Base-by-base conservation (phyloP, 768 basidiomycete species). In the Suillus ampliporus region DNA sequence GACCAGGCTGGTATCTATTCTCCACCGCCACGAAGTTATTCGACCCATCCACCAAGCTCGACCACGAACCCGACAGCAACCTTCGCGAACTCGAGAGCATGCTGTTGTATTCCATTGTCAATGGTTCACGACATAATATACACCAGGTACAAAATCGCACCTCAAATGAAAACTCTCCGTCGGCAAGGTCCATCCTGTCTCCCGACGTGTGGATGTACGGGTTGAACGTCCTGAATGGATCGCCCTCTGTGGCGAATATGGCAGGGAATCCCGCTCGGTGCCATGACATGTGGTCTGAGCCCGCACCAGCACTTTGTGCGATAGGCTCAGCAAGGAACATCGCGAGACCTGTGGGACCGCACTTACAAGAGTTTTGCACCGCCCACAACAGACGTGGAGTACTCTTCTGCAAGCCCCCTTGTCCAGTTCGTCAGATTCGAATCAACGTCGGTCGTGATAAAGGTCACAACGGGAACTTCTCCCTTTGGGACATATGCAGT, bases 81-180 rank as follows among this genome's bases (percentile, higher is more conserved):
- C 73, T 87, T 88, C 28, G 84, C 82, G 67, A 88, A 89, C 71
- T 88, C 83, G 26, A 84, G 73, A 58, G 84, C 84, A 69, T 87
- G 84, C 58, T 71, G 71, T 61, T 78, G 76, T 85, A 84, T 46
- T 83, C 82, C 35, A 56, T 19, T 1, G 15, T 38, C 23, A 56
- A 38, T 26, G 8, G 17, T 17, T 11, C 53, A 38, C 21, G 2
- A n/a, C 26, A 10, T 14, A 43, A 10, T 40, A 5, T 14, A 34
- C 13, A 54, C 28, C 13, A 31, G 28, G 13, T 26, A n/a, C 15
- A 43, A 35, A 48, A 37, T 31, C 51, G 34, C 38, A 72, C 75
- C 66, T 79, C 73, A 68, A 74, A 76, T 14, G 79, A 82, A 41
- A 84, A 82, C 65, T 87, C 84, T 64, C 67, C 76, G 60, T 65